Percentiles rank a stretch among this genome's conserved stretches.
Evolutionary conservation across 345 rosid species (phyloP).

Genomic region (Syzygium grande): DNA sequence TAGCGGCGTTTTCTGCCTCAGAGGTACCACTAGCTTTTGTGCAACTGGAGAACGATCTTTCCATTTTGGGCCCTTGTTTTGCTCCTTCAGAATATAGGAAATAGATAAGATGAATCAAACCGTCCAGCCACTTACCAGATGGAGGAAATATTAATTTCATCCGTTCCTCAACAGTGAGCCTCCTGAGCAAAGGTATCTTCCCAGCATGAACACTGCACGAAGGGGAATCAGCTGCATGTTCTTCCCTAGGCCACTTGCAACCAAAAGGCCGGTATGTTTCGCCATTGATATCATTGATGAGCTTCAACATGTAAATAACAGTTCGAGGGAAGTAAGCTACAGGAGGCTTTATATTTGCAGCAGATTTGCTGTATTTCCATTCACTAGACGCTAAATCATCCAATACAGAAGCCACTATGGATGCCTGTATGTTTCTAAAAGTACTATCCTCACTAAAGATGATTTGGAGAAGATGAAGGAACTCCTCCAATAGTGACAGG

Average conservation of each 20-base stretch:
- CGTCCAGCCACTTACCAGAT: slow-evolving; percentile 73
- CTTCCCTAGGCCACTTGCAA: slow-evolving; percentile 38
- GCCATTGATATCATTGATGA: slow-evolving; percentile 65
- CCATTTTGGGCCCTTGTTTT: slow-evolving; percentile 62
- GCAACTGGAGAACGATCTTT: slow-evolving; percentile 50
- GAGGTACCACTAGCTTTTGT: slow-evolving; percentile 46
- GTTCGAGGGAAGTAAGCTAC: slow-evolving; percentile 71
- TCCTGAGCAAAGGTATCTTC: slow-evolving; percentile 58
- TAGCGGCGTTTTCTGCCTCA: slow-evolving; percentile 67
- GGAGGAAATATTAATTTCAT: slow-evolving; percentile 60
- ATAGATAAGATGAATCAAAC: slow-evolving; percentile 52
- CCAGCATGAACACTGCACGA: slow-evolving; percentile 42
- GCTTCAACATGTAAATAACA: slow-evolving; percentile 51
- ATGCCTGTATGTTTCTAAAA: slow-evolving; percentile 63
- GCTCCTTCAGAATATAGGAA: slow-evolving; percentile 79
- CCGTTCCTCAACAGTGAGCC: slow-evolving; percentile 51
- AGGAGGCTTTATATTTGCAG: slow-evolving; percentile 47
- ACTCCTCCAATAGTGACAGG: slow-evolving; percentile 67
- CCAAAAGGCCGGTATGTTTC: slow-evolving; percentile 40
- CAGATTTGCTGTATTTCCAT: slow-evolving; percentile 61
- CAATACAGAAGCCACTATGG: slow-evolving; percentile 60
- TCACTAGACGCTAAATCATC: slow-evolving; percentile 56
- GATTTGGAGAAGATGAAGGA: slow-evolving; percentile 65
- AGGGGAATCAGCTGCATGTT: slow-evolving; percentile 27
- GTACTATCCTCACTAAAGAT: slow-evolving; percentile 51